Evolutionary conservation across 1,284 basidiomycete species (phyloP).

Genomic region (Sanghuangporus weigelae): DNA sequence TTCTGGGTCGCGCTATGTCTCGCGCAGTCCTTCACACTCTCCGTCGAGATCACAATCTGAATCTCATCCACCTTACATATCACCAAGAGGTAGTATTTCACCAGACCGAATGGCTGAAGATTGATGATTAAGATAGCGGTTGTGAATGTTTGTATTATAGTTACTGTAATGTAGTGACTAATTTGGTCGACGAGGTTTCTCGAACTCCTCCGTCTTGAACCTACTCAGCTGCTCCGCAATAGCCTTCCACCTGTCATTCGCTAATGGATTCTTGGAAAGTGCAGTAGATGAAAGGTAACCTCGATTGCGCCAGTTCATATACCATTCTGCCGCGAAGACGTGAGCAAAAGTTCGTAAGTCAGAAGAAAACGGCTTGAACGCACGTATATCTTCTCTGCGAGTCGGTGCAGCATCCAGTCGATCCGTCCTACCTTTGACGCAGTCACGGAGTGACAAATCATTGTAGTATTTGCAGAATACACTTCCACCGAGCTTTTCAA

Average conservation of each 20-base stretch:
- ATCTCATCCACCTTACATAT: slow-evolving; percentile 40
- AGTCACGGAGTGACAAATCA: slow-evolving; percentile 74
- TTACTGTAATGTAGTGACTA: neutral
- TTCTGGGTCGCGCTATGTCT: slow-evolving; percentile 40
- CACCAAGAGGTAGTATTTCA: slow-evolving; percentile 56
- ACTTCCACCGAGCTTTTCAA: slow-evolving; percentile 79
- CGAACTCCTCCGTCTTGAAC: slow-evolving; percentile 47
- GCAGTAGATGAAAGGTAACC: slow-evolving; percentile 65
- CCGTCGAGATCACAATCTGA: slow-evolving; percentile 26
- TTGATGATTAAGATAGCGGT: neutral
- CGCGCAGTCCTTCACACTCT: slow-evolving; percentile 49
- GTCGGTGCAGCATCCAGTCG: slow-evolving; percentile 73
- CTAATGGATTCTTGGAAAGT: slow-evolving; percentile 52
- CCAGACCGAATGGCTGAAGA: slow-evolving; percentile 46
- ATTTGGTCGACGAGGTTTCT: slow-evolving; percentile 3
- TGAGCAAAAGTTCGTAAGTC: neutral
- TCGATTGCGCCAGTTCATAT: slow-evolving; percentile 65
- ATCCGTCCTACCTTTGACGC: slow-evolving; percentile 68
- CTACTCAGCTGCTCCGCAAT: slow-evolving; percentile 55
- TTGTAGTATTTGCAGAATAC: slow-evolving; percentile 95
- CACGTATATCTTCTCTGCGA: slow-evolving; percentile 81
- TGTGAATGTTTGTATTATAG: neutral
- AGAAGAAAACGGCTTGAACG: slow-evolving; percentile 28
- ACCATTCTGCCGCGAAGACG: slow-evolving; percentile 58
- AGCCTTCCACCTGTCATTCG: slow-evolving; percentile 62